Evolutionary conservation across 345 rosid genomes (phyloP), one percentile per base, ranked within the genome.

Genomic region (Syzygium jambos): DNA sequence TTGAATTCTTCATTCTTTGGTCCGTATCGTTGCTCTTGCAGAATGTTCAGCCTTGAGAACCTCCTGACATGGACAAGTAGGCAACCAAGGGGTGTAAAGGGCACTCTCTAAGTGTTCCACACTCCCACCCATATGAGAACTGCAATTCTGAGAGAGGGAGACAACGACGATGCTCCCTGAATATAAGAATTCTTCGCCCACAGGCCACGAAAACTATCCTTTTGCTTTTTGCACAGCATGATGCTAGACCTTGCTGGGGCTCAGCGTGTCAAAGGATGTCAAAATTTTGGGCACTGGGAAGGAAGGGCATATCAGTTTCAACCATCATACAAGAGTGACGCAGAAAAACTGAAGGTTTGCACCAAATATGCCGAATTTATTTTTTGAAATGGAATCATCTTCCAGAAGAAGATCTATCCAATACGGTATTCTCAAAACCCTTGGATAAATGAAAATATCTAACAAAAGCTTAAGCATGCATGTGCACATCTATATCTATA

Each of bases 241-340:
- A 54, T 54, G 57, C 57, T 19, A 54, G 23, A 54, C 9, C 9
- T 55, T 55, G 57, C 23, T 55, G 7, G 57, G 57, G 57, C 9
- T 55, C 21, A 23, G 57, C 10, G 19, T 55, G 57, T 55, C 57
- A 55, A 55, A 19, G 57, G 57, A 55, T 7, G 57, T 55, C 57
- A 19, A 55, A 55, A 55, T 55, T 52, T 52, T 55, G 57, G 4
- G 25, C 1, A 55, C 57, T 19, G 25, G 25, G 57, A 21, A 55
- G 57, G 57, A 55, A 55, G 57, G 57, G 57, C 25, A 55, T 0
- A 55, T 55, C 89, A 89, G 84, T 88, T 84, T 86, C 53, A 73
- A 88, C 46, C 94, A 91, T 19, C 93, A 93, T 88, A 93, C 94
- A 11, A 87, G 92, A 61, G 11, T 55, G 43, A 65, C 21, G 22